Percentiles rank a stretch among this genome's conserved stretches.
These are phyloP conservation scores for Limnanthes douglasii DNA, from an alignment of 345 rosid species.

Conservation along the genomic window DNA sequence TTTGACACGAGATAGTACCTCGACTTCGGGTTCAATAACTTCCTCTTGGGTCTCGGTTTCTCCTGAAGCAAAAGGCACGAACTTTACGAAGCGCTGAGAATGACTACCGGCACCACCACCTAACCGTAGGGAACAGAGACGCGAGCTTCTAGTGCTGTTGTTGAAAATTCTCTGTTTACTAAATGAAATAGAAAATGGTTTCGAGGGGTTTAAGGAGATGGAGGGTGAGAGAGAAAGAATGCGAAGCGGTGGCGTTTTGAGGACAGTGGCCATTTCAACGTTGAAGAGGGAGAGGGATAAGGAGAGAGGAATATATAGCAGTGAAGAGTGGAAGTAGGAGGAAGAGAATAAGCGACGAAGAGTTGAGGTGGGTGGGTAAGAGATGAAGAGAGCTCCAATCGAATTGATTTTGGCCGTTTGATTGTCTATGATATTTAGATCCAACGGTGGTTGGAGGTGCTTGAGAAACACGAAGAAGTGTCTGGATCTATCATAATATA, in stretches of 20 bases:
- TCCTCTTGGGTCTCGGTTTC: conserved; percentile 43
- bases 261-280: conserved; percentile 47
- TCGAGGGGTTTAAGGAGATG: conserved; percentile 12
- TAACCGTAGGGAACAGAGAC: conserved; percentile 20
- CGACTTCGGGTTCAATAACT: conserved; percentile 34
- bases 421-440: no score
- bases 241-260: conserved; percentile 39
- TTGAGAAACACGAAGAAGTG: no score
- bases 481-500: no score
- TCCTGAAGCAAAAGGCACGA: conserved; percentile 43
- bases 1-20: no score
- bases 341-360: no score
- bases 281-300: background rate
- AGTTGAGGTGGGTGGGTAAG: no score
- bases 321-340: conserved; percentile 1
- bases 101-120: conserved; percentile 8
- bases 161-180: conserved; percentile 15
- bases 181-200: conserved; percentile 26
- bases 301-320: conserved; percentile 11
- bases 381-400: no score
- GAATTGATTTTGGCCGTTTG: no score
- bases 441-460: no score
- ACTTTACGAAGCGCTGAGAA: conserved; percentile 25
- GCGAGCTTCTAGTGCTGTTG: conserved; percentile 3
- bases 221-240: conserved; percentile 18